phyloP scores from a whole-genome alignment of 345 rosid genomes.

The Lenwebbia sp. region DNA sequence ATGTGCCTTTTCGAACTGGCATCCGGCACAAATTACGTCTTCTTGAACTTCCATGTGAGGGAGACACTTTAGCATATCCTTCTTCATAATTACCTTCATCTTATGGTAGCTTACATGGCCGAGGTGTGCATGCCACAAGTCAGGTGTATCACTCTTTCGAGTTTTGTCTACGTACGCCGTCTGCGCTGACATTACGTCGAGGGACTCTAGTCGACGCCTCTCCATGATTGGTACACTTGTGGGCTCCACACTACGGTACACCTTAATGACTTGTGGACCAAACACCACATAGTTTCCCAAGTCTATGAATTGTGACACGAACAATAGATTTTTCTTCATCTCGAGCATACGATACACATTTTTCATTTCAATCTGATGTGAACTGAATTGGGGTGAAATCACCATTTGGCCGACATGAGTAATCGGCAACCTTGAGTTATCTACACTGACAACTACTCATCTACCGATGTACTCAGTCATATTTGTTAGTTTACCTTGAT shows the following conservation, averaged over 20 bases:
- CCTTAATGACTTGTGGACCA: background rate
- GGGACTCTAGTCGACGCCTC: background rate
- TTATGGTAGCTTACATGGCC: background rate
- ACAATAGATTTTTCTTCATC: background rate
- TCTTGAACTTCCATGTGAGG: background rate
- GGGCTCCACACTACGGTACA: background rate
- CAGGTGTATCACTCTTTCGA: background rate
- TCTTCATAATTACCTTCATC: background rate
- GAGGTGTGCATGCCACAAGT: background rate
- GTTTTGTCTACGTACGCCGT: background rate
- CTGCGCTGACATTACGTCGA: background rate
- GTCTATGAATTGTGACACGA: background rate
- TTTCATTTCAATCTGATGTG: background rate
- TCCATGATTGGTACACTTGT: background rate
- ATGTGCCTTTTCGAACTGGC: background rate
- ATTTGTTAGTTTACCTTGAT: background rate
- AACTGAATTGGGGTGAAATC: background rate
- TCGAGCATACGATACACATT: background rate
- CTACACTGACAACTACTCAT: background rate
- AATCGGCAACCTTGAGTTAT: background rate
- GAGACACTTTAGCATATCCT: background rate
- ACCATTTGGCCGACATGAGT: background rate
- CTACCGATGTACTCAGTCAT: background rate
- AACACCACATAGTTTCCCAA: background rate
- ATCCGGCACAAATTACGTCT: background rate